Conservation (phyloP, 768 basidiomycete genomes). For the Phlebiopsis gigantea region DNA sequence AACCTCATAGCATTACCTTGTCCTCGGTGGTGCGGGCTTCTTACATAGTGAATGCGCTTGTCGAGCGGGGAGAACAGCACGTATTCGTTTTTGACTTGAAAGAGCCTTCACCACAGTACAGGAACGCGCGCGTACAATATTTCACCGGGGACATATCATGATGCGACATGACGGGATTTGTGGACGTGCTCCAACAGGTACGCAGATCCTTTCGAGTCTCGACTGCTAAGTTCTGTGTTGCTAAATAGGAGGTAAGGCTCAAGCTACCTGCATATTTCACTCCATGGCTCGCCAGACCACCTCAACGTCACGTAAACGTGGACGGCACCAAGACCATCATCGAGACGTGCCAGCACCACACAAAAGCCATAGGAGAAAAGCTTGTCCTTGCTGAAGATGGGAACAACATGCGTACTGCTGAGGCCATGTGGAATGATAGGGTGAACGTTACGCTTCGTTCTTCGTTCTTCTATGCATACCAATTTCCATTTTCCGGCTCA, state of each 20-base stretch:
- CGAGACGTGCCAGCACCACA: slow-evolving; percentile 31
- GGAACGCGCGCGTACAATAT: background rate
- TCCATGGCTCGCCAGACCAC: slow-evolving; percentile 30
- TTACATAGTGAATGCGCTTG: slow-evolving; percentile 38
- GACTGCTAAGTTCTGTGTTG: background rate
- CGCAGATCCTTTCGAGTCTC: background rate
- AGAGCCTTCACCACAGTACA: background rate
- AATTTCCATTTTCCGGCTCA: slow-evolving; percentile 26
- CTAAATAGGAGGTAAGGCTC: no score
- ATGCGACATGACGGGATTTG: background rate
- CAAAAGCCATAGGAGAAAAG: slow-evolving; percentile 43
- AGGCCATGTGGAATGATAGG: slow-evolving; percentile 52
- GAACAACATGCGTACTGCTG: slow-evolving; percentile 39
- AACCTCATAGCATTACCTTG: slow-evolving; percentile 28
- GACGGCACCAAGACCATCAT: slow-evolving; percentile 31
- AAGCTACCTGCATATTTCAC: slow-evolving; percentile 41
- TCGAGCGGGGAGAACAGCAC: slow-evolving; percentile 31
- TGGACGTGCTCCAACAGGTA: background rate
- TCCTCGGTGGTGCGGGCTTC: slow-evolving; percentile 44
- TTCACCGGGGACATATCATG: slow-evolving; percentile 36
- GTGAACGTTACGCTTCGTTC: slow-evolving; percentile 21
- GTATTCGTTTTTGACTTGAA: slow-evolving; percentile 41
- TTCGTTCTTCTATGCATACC: background rate
- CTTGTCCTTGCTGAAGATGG: slow-evolving; percentile 35
- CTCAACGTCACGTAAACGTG: slow-evolving; percentile 46